A percentile compares a stretch with the other conserved stretches of the same genome.
phyloP scores from a whole-genome alignment of 2,329 filamentous ascomycete genomes.

The Sarocladium strictum region DNA sequence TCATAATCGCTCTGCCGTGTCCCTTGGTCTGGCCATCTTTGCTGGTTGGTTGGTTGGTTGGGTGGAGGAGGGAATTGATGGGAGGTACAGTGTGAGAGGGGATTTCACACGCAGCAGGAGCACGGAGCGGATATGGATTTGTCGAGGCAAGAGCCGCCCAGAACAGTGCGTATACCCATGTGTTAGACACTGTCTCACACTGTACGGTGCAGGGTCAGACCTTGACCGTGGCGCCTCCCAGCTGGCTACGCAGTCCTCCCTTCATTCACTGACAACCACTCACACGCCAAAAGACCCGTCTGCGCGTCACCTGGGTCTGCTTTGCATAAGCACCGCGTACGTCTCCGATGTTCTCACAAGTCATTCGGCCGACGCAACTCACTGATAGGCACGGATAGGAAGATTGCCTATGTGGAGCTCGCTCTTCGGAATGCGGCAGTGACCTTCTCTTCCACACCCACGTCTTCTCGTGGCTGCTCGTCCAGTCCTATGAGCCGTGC shows the following conservation, averaged over 20 bases:
- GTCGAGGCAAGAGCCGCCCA: not conserved
- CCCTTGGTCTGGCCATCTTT: not conserved
- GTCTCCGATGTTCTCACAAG: no score
- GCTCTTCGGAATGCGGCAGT: not conserved
- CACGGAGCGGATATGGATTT: not conserved
- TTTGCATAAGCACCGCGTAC: not conserved
- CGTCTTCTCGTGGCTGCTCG: conserved; percentile 5
- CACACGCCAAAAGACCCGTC: not conserved
- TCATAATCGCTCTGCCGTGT: not conserved
- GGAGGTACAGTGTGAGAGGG: not conserved
- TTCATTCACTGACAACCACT: conserved; percentile 2
- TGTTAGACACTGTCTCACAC: conserved; percentile 7
- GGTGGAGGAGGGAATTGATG: not conserved
- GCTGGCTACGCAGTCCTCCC: not conserved
- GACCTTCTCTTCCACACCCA: not conserved
- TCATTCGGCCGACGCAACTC: not conserved
- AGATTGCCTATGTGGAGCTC: not conserved
- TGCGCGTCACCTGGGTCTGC: not conserved
- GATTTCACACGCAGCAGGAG: not conserved
- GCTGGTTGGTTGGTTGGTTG: no score
- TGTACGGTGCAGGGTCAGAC: conserved; percentile 1
- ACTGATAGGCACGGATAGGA: no score
- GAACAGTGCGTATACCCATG: not conserved
- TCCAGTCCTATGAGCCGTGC: not conserved
- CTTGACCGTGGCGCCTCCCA: conserved; percentile 3